Evolutionary conservation across 2,329 filamentous ascomycete genomes (phyloP), one percentile per base, ranked within the genome.

Genomic region (Pestalotiopsis sp.): DNA sequence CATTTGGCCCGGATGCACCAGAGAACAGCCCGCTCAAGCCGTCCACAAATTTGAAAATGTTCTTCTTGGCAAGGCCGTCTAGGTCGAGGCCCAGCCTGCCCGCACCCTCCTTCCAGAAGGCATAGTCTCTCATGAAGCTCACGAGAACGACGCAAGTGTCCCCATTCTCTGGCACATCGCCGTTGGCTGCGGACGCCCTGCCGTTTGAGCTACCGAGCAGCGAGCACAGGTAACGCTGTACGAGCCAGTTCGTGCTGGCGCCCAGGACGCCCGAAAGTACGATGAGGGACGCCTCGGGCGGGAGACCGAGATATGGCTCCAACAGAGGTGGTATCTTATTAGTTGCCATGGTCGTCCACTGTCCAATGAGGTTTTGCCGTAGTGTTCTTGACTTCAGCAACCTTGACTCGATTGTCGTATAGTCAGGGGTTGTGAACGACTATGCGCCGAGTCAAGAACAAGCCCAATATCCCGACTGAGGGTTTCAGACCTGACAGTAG

Each of bases 91-190:
- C 93, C 76, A 94, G 79, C 79, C 91, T 91, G 66, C 88, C 86
- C 2, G 86, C 87, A 64, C 93, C 91, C 3, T 91, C 88, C 71
- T 84, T 90, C 94, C 94, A 98, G 77, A 97, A 97, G 1, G 87
- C 83, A 71, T 87, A 88, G 74, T 95, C 92, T 69, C 93, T 87
- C 80, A 97, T 82, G 80, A 96, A 97, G 81, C 93, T 97, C 68
- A 96, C 90, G 3, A 98, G 84, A 3, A 97, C 84, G 0, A 98
- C 87, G 38, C 59, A 62, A 11, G 59, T 62, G 7, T 62, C 59
- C n/a, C 31, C 59, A 36, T 39, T 36, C 36, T n/a, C 31, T 13
- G 23, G 25, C n/a, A 12, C 59, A 25, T 62, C 20, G 64, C 83
- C 86, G 31, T 79, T 80, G 58, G 71, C 57, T 67, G 59, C 67